Evolutionary conservation across 768 basidiomycete genomes (phyloP), one percentile per base, ranked within the genome.

Genomic region (Exidia glandulosa): DNA sequence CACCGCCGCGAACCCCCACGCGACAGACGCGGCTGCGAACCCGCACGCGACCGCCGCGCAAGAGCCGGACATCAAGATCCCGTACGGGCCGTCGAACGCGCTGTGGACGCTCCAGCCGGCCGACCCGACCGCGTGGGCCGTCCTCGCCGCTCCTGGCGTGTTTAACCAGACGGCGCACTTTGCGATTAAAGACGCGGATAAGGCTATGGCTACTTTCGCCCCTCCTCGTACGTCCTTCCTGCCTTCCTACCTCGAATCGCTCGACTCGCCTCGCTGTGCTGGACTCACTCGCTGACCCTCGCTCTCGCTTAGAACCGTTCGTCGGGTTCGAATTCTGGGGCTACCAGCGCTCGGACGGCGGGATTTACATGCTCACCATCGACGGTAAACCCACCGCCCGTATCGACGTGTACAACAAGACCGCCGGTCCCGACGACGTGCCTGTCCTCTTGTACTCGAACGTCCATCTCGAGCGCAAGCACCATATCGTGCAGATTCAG

Each of bases 281-380:
- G 41, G 16, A 13, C 9, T 10, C 23, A 6, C 5, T 5, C 16
- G 41, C 41, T 45, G 41, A 45, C 16, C 23, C 16, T 19, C 7
- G 34, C 7, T 36, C 7, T 7, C 5, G 6, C 16, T 14, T 2
- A 45, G 41, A 37, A 19, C 19, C 36, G 9, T 37, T 37, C 30
- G 50, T 31, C 30, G 50, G 23, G 7, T 45, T 58, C 37, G 27
- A 61, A 34, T 57, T 57, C 36, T 61, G 57, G 57, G 60, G 57
- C 19, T 61, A 58, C 57, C 60, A 61, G 57, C 60, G 60, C 33
- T 32, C 36, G 3, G 60, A 61, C 31, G 60, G 57, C 9, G 60
- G 60, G 4, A n/a, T 61, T 19, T 41, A 41, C 31, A 30, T 36
- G 23, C 23, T 61, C 10, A 32, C 57, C 37, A 33, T 61, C 33